These are phyloP conservation scores for Fusarium keratoplasticum DNA, from an alignment of 2,329 filamentous ascomycete genomes.

Conservation along the genomic window DNA sequence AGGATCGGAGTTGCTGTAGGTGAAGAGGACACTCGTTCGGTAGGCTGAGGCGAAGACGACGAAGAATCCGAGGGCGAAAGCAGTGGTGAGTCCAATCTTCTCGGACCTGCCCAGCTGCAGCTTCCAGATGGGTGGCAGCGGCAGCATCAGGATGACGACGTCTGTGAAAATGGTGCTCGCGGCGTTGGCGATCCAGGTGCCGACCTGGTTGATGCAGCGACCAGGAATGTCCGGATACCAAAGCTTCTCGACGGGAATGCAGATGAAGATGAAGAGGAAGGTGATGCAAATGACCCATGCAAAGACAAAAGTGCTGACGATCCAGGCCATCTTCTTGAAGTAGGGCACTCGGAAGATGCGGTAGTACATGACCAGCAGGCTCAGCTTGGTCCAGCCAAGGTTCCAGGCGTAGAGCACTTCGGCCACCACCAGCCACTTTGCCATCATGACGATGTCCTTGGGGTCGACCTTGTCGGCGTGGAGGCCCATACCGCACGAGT, in stretches of 20 bases:
- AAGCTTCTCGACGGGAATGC: slow-evolving; percentile 60
- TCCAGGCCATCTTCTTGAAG: slow-evolving; percentile 56
- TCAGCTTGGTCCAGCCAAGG: slow-evolving; percentile 62
- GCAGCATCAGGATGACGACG: slow-evolving; percentile 57
- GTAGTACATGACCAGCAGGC: slow-evolving; percentile 63
- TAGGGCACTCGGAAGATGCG: slow-evolving; percentile 61
- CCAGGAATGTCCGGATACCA: slow-evolving; percentile 60
- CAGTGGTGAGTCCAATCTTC: slow-evolving; percentile 57
- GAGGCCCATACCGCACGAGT: slow-evolving; percentile 58
- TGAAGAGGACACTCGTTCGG: slow-evolving; percentile 60
- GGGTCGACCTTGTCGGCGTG: slow-evolving; percentile 55
- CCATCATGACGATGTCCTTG: slow-evolving; percentile 55
- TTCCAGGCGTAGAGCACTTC: slow-evolving; percentile 62
- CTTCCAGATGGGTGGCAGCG: slow-evolving; percentile 59
- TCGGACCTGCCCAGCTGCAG: slow-evolving; percentile 55
- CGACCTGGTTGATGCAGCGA: slow-evolving; percentile 61
- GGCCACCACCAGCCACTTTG: slow-evolving; percentile 60
- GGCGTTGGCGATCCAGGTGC: slow-evolving; percentile 62
- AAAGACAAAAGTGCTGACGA: slow-evolving; percentile 57
- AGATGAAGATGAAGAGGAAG: slow-evolving; percentile 64
- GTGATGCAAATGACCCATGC: slow-evolving; percentile 61
- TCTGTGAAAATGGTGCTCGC: slow-evolving; percentile 61
- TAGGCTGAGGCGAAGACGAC: slow-evolving; percentile 63
- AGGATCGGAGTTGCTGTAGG: slow-evolving; percentile 54
- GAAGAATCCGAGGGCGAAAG: slow-evolving; percentile 59